Evolutionary conservation across 2,329 filamentous ascomycete genomes (phyloP), one percentile per base, ranked within the genome.

Genomic region (Paradendryphiella salina): DNA sequence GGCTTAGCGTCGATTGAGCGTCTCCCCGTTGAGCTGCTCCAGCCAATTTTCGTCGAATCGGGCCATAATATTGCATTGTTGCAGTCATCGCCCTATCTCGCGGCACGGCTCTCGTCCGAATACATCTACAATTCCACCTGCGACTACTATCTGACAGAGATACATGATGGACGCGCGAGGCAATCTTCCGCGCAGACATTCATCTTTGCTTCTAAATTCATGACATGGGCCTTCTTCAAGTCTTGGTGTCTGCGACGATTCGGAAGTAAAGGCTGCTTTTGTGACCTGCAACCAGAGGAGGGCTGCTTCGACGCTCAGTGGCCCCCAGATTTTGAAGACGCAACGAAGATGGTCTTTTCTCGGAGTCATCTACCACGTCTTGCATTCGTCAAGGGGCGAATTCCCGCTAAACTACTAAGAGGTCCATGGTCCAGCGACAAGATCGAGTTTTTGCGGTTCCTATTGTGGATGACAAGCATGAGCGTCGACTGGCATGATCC

Each of bases 21-120:
- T 4, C 69, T 82, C 0, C 80, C 80, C 0, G 63, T 73, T 3
- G 80, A 82, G 61, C 62, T 82, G 10, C 70, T 82, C n/a, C 76
- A 82, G 57, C 70, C 74, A 33, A 80, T 82, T 37, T 82, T 82
- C 52, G 66, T 79, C n/a, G 63, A 74, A 21, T 74, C 76, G 5
- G 62, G 33, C 6, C 60, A 76, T 18, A 79, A 81, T 54, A 56
- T 78, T 26, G 75, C 77, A 31, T 61, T 47, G 73, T 73, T 34
- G 63, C 66, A 5, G 56, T 63, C 34, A 4, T 82, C 80, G 0
- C 67, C 65, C 0, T 53, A 65, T 9, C 60, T 82, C 8, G 72
- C 71, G n/a, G 42, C 56, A 3, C 61, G 60, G 28, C 61, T 73
- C 11, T 68, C 69, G 3, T 56, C 55, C 23, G 42, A 59, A 1